Evolutionary conservation across 202 grass and related monocot genomes (phyloP), one percentile per base, ranked within the genome.

Genomic region (Sporobolus alterniflorus): DNA sequence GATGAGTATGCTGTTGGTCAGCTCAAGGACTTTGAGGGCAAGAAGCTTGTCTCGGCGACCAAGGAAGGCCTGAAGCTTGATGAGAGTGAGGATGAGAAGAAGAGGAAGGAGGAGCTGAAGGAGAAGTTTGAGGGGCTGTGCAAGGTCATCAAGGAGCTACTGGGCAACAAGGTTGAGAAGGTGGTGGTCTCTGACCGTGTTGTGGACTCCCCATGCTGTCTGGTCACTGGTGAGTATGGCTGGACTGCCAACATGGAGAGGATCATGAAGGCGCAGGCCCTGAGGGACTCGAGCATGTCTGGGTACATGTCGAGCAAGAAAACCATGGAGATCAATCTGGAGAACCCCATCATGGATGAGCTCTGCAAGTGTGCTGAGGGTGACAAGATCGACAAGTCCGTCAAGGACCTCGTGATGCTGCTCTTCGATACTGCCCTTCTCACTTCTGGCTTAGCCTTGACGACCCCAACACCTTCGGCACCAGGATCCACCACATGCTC

Each of bases 271-370:
- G 90, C 90, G 18, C 86, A 89, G 74, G 86, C 90, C 21, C 43
- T 86, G 2, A 11, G 90, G 16, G 90, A 92, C 80, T 80, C 31
- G 11, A 92, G 83, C 79, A 92, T 86, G 90, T 2, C 78, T 63
- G 80, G 71, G 0, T 92, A 89, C 82, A 92, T 92, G 90, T 79
- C 83, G 3, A 83, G 79, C 83, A 92, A 92, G 90, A 92, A 92
- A 71, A 92, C 86, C 18, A 89, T 92, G 90, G 86, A 92, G 86
- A 86, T 92, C 86, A 92, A 92, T 69, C 86, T 83, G 3, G 90
- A 92, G 51, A 88, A 92, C 29, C 83, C 78, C 34, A 92, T 89
- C 79, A 89, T 92, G 83, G 79, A 86, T 34, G 90, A 89, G 67
- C 47, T 92, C 9, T 28, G 83, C 9, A 92, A 83, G 79, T 30